These are phyloP conservation scores for Populus tomentosa DNA, from an alignment of 441 rosid species.

Conservation along the genomic window DNA sequence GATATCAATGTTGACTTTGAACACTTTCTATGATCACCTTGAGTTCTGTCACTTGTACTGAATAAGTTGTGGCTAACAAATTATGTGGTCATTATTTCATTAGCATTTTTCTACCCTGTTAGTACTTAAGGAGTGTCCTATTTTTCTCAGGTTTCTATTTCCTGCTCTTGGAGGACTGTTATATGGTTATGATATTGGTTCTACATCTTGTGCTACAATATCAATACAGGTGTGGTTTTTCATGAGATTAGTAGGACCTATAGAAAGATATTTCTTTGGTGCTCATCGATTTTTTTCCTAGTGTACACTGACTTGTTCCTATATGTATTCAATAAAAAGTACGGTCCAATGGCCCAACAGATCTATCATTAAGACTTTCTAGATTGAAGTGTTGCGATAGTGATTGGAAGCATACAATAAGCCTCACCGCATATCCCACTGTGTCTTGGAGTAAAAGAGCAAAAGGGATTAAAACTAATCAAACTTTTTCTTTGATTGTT, in stretches of 20 bases:
- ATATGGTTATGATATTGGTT: conserved; percentile 93
- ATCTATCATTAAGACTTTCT: not conserved
- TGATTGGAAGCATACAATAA: not conserved
- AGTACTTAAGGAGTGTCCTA: conserved; percentile 5
- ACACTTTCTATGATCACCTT: not conserved
- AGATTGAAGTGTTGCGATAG: not conserved
- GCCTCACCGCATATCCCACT: not conserved
- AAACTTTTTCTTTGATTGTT: not conserved
- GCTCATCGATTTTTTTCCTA: not conserved
- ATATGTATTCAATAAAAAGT: not conserved
- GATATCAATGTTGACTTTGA: not conserved
- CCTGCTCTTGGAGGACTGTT: conserved; percentile 97
- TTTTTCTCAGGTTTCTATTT: conserved; percentile 75
- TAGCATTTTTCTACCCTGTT: not conserved
- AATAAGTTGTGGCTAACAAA: not conserved
- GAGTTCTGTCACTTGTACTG: not conserved
- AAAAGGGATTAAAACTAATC: not conserved
- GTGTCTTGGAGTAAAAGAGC: not conserved
- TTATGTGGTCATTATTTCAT: not conserved
- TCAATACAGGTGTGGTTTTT: conserved; percentile 52
- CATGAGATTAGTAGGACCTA: conserved; percentile 6
- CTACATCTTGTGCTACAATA: conserved; percentile 90
- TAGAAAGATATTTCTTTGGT: not conserved
- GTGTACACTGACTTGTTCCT: not conserved
- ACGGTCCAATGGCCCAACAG: not conserved